Evolutionary conservation across 2,329 filamentous ascomycete species (phyloP), one percentile per base, ranked within the genome.

Genomic region (Cucurbitaria berberidis): DNA sequence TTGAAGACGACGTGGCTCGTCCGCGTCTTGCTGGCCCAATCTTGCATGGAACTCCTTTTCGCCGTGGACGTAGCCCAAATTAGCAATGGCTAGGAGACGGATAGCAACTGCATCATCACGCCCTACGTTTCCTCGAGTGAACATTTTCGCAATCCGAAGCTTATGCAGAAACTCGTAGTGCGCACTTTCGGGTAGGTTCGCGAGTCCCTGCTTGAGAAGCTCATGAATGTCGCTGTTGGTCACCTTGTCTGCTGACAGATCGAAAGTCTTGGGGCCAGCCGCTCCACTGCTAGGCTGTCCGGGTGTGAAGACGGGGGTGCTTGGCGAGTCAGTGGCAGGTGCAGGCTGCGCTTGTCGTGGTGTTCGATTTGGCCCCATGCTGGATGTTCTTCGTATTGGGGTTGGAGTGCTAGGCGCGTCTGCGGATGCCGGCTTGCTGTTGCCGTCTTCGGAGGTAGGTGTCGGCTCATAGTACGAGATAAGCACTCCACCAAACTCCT

Each of bases 1-100:
- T 74, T 99, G 95, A 58, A 92, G 89, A 45, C 91, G 86, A 55
- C 93, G 88, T 2, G 93, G 92, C 74, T 96, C 91, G 67, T 98
- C 93, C 32, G 86, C 85, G 69, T 99, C 96, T 63, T 93, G 88
- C 60, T 90, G 90, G 45, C 96, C 82, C 36, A 97, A 85, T 73
- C 91, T 93, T 58, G 93, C 89, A 39, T 92, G 82, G 66, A 99
- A 96, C n/a, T 86, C 85, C 3, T 83, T 78, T 67, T 99, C 96
- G 2, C 84, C 82, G 63, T 96, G 89, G 48, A 98, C 90, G 71
- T 96, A 97, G 2, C 92, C 91, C 57, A 99, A 76, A 66, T 98
- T 99, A 21, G 90, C 89, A 54, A 98, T 88, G 13, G 93, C 92
- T 36, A 99, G 81, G 32, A 98, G 80, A 27, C 93, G 89, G 47